Conservation (phyloP, 306 rosid genomes). For the cucumber (Cucumis sativus) region DNA sequence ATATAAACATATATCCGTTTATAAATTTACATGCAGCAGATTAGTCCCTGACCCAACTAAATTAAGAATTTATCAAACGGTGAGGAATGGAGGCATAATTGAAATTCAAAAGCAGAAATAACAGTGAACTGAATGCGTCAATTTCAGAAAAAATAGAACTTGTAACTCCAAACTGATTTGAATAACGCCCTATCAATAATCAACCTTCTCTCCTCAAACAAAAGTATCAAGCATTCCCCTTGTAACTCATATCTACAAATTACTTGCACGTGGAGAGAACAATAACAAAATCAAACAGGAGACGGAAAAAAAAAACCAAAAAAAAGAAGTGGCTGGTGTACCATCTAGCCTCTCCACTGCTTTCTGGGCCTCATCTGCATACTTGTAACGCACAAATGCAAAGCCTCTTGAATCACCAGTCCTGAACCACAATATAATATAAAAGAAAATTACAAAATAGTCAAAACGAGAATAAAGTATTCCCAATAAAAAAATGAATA, state of each 20-base stretch:
- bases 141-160: background rate
- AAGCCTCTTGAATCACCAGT: conserved; percentile 90
- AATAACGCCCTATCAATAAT: background rate
- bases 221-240: background rate
- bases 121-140: background rate
- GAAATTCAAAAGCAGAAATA: background rate
- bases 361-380: conserved; percentile 82
- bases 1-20: background rate
- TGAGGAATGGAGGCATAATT: background rate
- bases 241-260: background rate
- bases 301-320: too few relatives aligned
- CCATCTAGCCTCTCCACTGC: conserved; percentile 91
- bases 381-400: conserved; percentile 86
- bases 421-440: conserved; percentile 16
- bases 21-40: background rate
- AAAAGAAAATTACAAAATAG: background rate
- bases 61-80: background rate
- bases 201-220: background rate
- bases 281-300: background rate
- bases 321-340: background rate
- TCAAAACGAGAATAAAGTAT: background rate
- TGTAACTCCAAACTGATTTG: background rate
- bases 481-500: background rate
- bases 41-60: background rate
- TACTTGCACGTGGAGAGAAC: background rate